Conservation (phyloP, 1,284 basidiomycete genomes). For the Boletellus deceptivus region DNA sequence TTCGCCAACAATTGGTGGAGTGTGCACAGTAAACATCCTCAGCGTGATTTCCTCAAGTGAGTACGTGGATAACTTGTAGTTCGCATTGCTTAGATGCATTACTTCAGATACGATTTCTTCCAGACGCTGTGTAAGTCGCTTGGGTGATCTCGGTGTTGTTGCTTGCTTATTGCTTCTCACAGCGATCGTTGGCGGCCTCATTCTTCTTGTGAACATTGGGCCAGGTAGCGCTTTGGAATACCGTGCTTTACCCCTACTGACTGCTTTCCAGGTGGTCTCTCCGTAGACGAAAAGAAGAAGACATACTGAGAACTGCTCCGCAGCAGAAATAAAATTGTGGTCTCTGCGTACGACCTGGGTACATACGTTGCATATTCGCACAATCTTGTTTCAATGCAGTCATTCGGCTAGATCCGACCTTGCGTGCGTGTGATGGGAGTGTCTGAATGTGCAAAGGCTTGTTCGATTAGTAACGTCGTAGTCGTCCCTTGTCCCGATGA, state of each 20-base stretch:
- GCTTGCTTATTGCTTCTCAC: constrained; percentile 26
- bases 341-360: constrained; percentile 10
- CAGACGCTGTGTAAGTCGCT: constrained; percentile 79
- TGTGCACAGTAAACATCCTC: constrained; percentile 89
- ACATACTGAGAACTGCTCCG: constrained; percentile 51
- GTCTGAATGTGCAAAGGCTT: not conserved
- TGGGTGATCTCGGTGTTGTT: not conserved
- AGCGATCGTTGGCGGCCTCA: constrained; percentile 97
- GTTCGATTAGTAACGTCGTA: constrained; percentile 15
- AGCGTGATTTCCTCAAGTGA: constrained; percentile 95
- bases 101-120: constrained; percentile 83
- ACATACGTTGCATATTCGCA: constrained; percentile 19
- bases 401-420: not conserved
- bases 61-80: constrained; percentile 20
- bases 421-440: not conserved
- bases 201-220: constrained; percentile 98
- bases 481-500: constrained; percentile 9
- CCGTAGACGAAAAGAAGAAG: constrained; percentile 99
- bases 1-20: constrained; percentile 99
- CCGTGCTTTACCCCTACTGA: not conserved
- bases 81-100: constrained; percentile 18
- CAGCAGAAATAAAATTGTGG: constrained; percentile 8
- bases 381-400: constrained; percentile 16
- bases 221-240: constrained; percentile 54
- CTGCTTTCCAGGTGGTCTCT: constrained; percentile 71